phyloP scores from a whole-genome alignment of 2,329 filamentous ascomycete genomes.

The Cladosporium sp. region DNA sequence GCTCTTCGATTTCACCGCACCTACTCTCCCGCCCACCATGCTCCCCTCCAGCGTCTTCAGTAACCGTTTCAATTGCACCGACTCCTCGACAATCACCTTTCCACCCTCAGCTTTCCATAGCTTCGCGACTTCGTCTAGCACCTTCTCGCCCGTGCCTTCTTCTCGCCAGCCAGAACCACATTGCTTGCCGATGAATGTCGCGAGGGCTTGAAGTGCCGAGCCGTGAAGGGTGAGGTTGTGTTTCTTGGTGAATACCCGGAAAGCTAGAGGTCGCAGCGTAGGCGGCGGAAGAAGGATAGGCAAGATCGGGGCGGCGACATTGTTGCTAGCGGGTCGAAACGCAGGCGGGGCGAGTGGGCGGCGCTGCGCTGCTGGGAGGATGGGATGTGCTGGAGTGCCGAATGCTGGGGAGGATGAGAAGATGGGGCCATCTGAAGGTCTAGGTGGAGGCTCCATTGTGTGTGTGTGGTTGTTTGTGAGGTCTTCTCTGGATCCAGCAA shows the following conservation, averaged over 20 bases:
- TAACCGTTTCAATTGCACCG: slow-evolving; percentile 66
- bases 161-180: slow-evolving; percentile 96
- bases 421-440: neutral
- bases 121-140: slow-evolving; percentile 85
- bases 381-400: slow-evolving; percentile 75
- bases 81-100: slow-evolving; percentile 83
- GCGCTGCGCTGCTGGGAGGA: slow-evolving; percentile 33
- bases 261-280: slow-evolving; percentile 81
- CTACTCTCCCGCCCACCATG: slow-evolving; percentile 77
- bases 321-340: slow-evolving; percentile 42
- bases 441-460: slow-evolving; percentile 2
- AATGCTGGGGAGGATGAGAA: slow-evolving; percentile 87
- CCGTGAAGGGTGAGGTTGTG: slow-evolving; percentile 90
- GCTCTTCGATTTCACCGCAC: slow-evolving; percentile 37
- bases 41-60: slow-evolving; percentile 77
- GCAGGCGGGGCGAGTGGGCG: slow-evolving; percentile 41
- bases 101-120: slow-evolving; percentile 87
- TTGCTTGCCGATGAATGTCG: slow-evolving; percentile 83
- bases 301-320: slow-evolving; percentile 56
- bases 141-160: slow-evolving; percentile 84
- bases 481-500: neutral
- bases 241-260: slow-evolving; percentile 95
- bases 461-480: neutral
- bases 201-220: slow-evolving; percentile 74
- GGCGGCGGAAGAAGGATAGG: slow-evolving; percentile 84